A percentile compares a stretch with the other conserved stretches of the same genome.
Evolutionary conservation across 768 basidiomycete genomes (phyloP).

Genomic region (Auricularia heimuer): DNA sequence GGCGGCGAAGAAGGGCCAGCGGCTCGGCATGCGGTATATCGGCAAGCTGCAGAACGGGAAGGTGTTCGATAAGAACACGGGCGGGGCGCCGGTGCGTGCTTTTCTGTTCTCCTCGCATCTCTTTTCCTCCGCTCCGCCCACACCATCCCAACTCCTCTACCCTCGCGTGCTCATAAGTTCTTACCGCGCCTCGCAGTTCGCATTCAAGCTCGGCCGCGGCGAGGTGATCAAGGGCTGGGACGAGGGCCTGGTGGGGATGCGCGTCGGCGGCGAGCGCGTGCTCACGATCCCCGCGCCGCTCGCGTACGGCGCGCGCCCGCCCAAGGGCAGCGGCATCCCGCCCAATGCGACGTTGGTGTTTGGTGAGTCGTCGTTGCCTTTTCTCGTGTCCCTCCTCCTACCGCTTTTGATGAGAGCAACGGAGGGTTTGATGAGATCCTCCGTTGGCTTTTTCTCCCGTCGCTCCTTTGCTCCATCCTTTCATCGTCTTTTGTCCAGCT

Average conservation of each 20-base stretch:
- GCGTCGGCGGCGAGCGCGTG: conserved; percentile 71
- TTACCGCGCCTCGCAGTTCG: conserved; percentile 38
- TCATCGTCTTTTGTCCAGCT: too few relatives aligned
- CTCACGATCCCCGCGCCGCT: conserved; percentile 64
- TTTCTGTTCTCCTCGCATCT: conserved; percentile 15
- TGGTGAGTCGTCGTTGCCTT: conserved; percentile 31
- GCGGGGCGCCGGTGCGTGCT: conserved; percentile 71
- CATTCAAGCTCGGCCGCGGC: conserved; percentile 71
- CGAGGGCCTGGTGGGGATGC: conserved; percentile 85
- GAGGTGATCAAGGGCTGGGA: conserved; percentile 98
- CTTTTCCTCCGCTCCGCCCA: neutral
- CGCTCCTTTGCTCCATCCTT: too few relatives aligned
- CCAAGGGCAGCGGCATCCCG: conserved; percentile 54
- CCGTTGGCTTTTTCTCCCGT: too few relatives aligned
- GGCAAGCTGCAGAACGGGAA: conserved; percentile 76
- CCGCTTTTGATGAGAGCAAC: too few relatives aligned
- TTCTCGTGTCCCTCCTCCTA: too few relatives aligned
- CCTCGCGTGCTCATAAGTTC: neutral
- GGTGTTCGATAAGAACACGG: conserved; percentile 70
- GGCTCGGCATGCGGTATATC: conserved; percentile 81
- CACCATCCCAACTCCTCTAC: conserved; percentile 6
- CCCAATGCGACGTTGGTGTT: conserved; percentile 73
- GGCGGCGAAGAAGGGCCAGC: conserved; percentile 76
- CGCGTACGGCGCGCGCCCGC: conserved; percentile 46
- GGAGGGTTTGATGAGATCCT: too few relatives aligned